These are phyloP conservation scores for Spathaspora girioi DNA, from an alignment of 805 yeast species.

Conservation along the genomic window DNA sequence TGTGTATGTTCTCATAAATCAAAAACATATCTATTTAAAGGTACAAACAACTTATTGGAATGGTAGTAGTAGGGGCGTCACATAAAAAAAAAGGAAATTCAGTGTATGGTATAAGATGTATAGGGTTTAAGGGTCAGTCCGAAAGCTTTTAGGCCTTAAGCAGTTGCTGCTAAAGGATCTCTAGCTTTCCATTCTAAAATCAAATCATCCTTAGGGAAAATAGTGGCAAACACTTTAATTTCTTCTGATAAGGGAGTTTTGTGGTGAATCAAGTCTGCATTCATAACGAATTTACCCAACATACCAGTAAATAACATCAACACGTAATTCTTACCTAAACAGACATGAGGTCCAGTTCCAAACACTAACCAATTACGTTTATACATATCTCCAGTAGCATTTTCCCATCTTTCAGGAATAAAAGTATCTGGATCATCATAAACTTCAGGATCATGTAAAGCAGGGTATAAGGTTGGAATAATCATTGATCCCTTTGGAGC, in stretches of 20 bases:
- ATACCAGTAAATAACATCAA: slow-evolving; percentile 83
- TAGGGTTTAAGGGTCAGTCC: neutral
- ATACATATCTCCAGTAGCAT: slow-evolving; percentile 69
- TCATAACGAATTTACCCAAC: slow-evolving; percentile 86
- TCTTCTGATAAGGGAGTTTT: slow-evolving; percentile 84
- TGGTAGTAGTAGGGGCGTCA: neutral
- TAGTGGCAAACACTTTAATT: slow-evolving; percentile 94
- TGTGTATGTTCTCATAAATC: neutral
- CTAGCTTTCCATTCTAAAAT: slow-evolving; percentile 69
- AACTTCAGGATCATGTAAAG: slow-evolving; percentile 95
- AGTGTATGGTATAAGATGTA: neutral
- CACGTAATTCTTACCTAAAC: slow-evolving; percentile 93
- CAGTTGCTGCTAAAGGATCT: slow-evolving; percentile 40
- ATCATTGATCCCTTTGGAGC: slow-evolving; percentile 98
- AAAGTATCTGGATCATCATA: slow-evolving; percentile 93
- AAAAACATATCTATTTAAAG: neutral
- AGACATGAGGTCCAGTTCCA: slow-evolving; percentile 95
- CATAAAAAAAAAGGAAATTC: no score
- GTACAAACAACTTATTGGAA: neutral
- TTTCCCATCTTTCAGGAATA: slow-evolving; percentile 96
- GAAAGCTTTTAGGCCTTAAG: neutral
- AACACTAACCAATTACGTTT: slow-evolving; percentile 94
- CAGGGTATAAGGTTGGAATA: slow-evolving; percentile 92
- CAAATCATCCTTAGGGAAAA: slow-evolving; percentile 96
- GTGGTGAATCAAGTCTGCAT: slow-evolving; percentile 76